A percentile compares a stretch with the other conserved stretches of the same genome.
Evolutionary conservation across 148 eudicot species (phyloP).

Genomic region (Arbutus unedo): DNA sequence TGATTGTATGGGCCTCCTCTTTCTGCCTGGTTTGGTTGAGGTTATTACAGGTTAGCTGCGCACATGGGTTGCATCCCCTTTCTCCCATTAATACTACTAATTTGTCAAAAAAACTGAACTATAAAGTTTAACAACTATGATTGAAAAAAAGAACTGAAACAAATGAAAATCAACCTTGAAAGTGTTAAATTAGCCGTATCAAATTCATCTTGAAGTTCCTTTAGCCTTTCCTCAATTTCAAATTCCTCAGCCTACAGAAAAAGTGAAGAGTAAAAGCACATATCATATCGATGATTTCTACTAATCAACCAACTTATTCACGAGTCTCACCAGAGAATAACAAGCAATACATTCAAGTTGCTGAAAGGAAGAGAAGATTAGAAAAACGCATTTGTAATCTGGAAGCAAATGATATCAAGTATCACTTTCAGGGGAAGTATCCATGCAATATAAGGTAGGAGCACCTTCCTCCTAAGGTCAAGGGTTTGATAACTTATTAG

Average conservation of each 20-base stretch:
- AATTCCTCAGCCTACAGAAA: slow-evolving; percentile 72
- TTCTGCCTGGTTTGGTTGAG: background rate
- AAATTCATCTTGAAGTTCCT: slow-evolving; percentile 57
- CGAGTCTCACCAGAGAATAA: background rate
- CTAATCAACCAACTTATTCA: background rate
- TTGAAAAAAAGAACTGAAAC: background rate
- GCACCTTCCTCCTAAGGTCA: background rate
- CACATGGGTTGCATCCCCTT: background rate
- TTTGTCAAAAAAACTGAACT: background rate
- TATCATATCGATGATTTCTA: background rate
- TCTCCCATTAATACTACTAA: background rate
- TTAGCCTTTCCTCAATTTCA: slow-evolving; percentile 65
- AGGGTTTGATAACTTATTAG: background rate
- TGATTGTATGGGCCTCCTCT: background rate
- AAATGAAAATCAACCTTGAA: slow-evolving; percentile 44
- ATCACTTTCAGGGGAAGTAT: background rate
- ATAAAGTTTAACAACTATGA: background rate
- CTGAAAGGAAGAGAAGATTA: background rate
- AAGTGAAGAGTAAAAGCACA: background rate
- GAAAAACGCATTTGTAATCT: background rate
- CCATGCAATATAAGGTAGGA: background rate
- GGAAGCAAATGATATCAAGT: background rate
- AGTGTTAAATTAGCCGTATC: slow-evolving; percentile 34
- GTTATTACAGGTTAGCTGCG: background rate
- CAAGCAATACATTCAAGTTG: background rate